Evolutionary conservation across 2,329 filamentous ascomycete species (phyloP).

Genomic region (Apiospora arundinis): DNA sequence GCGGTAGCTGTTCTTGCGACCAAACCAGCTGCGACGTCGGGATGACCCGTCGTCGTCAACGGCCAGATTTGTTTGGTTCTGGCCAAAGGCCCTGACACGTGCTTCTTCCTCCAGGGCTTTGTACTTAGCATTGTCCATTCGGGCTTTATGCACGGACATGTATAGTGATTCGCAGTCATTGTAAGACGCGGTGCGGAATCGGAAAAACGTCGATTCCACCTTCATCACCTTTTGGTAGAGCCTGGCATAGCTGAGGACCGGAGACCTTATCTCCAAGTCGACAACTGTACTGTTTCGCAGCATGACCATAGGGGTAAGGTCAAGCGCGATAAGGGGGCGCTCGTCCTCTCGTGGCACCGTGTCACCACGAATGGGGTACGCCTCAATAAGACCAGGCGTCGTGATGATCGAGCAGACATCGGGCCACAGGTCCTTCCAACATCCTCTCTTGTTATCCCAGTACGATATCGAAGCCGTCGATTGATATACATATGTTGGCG

Average conservation of each 20-base stretch:
- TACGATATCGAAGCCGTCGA: slow-evolving; percentile 64
- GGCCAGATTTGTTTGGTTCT: slow-evolving; percentile 49
- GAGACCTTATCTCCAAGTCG: slow-evolving; percentile 92
- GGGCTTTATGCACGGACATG: slow-evolving; percentile 82
- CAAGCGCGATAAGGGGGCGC: slow-evolving; percentile 69
- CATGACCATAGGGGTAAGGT: slow-evolving; percentile 89
- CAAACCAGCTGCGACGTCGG: slow-evolving; percentile 63
- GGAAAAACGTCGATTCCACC: slow-evolving; percentile 76
- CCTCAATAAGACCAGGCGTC: slow-evolving; percentile 64
- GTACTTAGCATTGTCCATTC: slow-evolving; percentile 92
- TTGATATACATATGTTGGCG: slow-evolving; percentile 8
- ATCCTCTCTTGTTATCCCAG: slow-evolving; percentile 65
- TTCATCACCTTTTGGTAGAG: slow-evolving; percentile 71
- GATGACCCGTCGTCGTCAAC: slow-evolving; percentile 51
- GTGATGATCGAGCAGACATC: slow-evolving; percentile 62
- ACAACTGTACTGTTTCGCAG: slow-evolving; percentile 89
- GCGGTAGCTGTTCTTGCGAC: slow-evolving; percentile 69
- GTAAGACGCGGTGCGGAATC: slow-evolving; percentile 81
- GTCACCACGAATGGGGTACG: slow-evolving; percentile 52
- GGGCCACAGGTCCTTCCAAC: slow-evolving; percentile 64
- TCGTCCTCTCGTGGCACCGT: slow-evolving; percentile 44
- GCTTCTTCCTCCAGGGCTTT: slow-evolving; percentile 71
- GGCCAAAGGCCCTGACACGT: slow-evolving; percentile 75
- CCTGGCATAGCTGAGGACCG: slow-evolving; percentile 65
- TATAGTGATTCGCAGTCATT: slow-evolving; percentile 85